A percentile compares a stretch with the other conserved stretches of the same genome.
These are phyloP conservation scores for Seiridium cupressi DNA, from an alignment of 2,329 filamentous ascomycete species.

Conservation along the genomic window DNA sequence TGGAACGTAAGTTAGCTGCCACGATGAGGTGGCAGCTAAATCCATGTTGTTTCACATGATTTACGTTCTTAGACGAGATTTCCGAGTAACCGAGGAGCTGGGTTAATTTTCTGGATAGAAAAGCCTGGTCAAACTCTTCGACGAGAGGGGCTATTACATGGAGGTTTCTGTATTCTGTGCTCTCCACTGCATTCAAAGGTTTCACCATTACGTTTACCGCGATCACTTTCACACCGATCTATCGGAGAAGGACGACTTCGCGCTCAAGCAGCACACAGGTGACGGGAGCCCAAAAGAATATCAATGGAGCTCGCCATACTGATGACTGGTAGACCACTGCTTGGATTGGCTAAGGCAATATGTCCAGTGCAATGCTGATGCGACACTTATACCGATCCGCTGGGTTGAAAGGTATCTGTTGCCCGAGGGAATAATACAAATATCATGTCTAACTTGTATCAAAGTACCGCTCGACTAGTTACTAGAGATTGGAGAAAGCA, in stretches of 20 bases:
- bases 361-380: neutral
- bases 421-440: neutral
- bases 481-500: neutral
- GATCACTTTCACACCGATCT: neutral
- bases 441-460: neutral
- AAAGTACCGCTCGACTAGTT: neutral
- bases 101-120: neutral
- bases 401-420: neutral
- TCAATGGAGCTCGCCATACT: too few species aligned
- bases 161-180: neutral
- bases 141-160: neutral
- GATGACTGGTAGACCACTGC: neutral
- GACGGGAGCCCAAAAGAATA: neutral
- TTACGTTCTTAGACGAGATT: neutral
- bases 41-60: neutral
- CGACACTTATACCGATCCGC: neutral
- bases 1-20: neutral
- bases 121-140: neutral
- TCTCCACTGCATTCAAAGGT: neutral
- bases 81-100: neutral
- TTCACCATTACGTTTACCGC: neutral
- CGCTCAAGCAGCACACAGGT: neutral
- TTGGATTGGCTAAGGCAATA: neutral
- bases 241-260: neutral
- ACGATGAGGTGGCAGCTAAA: neutral